Conservation (phyloP, 257 asterid species). For the Salvia miltiorrhiza region DNA sequence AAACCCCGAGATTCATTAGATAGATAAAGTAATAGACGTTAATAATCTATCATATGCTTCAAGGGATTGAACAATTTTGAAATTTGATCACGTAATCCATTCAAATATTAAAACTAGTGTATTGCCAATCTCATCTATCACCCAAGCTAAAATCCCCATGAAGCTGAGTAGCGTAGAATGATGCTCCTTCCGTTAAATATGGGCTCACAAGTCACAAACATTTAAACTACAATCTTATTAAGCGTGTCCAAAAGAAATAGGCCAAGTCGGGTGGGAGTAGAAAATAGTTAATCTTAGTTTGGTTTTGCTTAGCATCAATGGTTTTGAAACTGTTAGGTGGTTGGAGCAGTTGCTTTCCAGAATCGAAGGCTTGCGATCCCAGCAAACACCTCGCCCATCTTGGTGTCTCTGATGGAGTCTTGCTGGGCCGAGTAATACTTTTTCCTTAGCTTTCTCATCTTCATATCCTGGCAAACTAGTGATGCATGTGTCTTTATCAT, state of each 20-base stretch:
- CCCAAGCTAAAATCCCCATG: too few relatives aligned
- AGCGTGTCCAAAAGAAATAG: too few relatives aligned
- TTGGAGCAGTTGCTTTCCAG: constrained; percentile 98
- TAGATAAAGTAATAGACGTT: not conserved
- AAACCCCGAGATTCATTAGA: too few relatives aligned
- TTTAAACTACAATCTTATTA: too few relatives aligned
- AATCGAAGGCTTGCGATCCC: constrained; percentile 84
- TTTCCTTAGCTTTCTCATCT: not conserved
- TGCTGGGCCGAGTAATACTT: constrained; percentile 96
- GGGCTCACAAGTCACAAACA: too few relatives aligned
- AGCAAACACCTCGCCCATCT: constrained; percentile 53
- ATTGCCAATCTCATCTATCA: too few relatives aligned
- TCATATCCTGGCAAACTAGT: too few relatives aligned
- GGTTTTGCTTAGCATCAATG: too few relatives aligned
- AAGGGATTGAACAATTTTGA: not conserved
- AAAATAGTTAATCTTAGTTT: not conserved
- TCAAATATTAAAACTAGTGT: too few relatives aligned
- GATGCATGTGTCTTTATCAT: not conserved
- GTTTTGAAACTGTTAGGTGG: constrained; percentile 52
- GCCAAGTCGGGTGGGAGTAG: too few relatives aligned
- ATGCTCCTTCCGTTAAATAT: too few relatives aligned
- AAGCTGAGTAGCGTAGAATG: not conserved
- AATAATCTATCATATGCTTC: too few relatives aligned
- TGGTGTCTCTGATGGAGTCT: constrained; percentile 81
- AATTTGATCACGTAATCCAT: not conserved